These are phyloP conservation scores for Plenodomus lindquistii DNA, from an alignment of 2,329 filamentous ascomycete species.

Conservation along the genomic window DNA sequence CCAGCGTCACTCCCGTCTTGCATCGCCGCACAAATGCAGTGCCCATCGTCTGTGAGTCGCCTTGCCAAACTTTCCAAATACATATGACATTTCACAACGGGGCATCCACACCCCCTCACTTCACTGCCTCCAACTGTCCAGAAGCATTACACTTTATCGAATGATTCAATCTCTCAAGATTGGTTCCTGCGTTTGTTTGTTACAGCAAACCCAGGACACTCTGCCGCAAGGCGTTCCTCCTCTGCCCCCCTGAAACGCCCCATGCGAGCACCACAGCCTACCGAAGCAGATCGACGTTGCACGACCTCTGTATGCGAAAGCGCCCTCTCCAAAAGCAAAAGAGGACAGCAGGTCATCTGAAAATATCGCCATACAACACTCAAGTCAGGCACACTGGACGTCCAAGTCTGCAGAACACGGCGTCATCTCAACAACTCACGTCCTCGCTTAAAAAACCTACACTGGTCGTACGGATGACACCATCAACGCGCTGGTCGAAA, in stretches of 20 bases:
- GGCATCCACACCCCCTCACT: neutral
- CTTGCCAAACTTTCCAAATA: neutral
- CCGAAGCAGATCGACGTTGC: constrained; percentile 16
- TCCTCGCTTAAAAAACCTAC: constrained; percentile 1
- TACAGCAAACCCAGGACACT: constrained; percentile 12
- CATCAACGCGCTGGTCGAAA: constrained; percentile 1
- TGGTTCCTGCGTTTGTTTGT: neutral
- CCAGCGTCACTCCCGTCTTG: constrained; percentile 12
- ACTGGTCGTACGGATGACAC: constrained; percentile 2
- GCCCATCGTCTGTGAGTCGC: neutral
- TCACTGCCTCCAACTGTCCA: neutral
- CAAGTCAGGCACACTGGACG: constrained; percentile 7
- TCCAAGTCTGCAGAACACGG: constrained; percentile 19
- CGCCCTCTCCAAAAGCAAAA: constrained; percentile 8
- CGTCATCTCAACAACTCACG: constrained; percentile 15
- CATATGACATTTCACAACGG: neutral
- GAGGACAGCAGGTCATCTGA: constrained; percentile 23
- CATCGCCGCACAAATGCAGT: constrained; percentile 12
- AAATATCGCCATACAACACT: constrained; percentile 7
- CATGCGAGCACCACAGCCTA: constrained; percentile 17
- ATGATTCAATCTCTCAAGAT: neutral
- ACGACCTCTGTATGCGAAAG: constrained; percentile 12
- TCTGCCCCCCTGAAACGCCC: constrained; percentile 25
- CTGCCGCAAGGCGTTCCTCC: constrained; percentile 10
- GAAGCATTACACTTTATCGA: neutral